These are phyloP conservation scores for Leccinum obscurum DNA, from an alignment of 768 basidiomycete genomes.

Conservation along the genomic window DNA sequence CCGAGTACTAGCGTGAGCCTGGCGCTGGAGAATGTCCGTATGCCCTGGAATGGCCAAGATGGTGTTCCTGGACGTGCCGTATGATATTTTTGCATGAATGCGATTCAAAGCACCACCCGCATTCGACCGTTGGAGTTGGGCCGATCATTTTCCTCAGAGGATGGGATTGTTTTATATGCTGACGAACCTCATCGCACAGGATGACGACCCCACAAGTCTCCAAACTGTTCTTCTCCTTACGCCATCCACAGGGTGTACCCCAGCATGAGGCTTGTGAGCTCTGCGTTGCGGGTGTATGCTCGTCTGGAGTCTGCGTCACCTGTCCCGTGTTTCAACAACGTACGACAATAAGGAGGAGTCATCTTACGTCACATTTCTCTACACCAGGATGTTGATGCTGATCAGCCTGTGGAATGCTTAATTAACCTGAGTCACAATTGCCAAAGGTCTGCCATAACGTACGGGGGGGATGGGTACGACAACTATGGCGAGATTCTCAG, in stretches of 20 bases:
- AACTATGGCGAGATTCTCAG: not conserved
- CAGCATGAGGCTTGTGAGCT: not conserved
- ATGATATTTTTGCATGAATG: slow-evolving; percentile 1
- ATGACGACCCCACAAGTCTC: not conserved
- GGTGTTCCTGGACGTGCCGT: not conserved
- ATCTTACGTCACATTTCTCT: not conserved
- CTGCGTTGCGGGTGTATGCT: not conserved
- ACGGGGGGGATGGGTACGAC: not conserved
- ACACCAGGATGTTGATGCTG: not conserved
- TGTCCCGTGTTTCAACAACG: not conserved
- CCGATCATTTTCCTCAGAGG: too few relatives aligned
- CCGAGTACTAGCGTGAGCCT: too few relatives aligned
- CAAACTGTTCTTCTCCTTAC: too few relatives aligned
- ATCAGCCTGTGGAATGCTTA: not conserved
- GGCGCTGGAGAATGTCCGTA: not conserved
- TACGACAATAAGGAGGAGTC: not conserved
- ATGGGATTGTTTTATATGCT: not conserved
- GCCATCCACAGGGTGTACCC: not conserved
- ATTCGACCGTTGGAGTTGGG: too few relatives aligned
- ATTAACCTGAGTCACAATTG: not conserved
- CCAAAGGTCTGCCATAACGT: not conserved
- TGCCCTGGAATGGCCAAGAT: not conserved
- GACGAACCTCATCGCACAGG: not conserved
- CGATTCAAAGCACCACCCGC: not conserved
- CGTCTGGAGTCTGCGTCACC: not conserved